Percentiles rank a stretch among this genome's conserved stretches.
Conservation (phyloP, 1,139 yeast genomes). For the Candida albicans region DNA sequence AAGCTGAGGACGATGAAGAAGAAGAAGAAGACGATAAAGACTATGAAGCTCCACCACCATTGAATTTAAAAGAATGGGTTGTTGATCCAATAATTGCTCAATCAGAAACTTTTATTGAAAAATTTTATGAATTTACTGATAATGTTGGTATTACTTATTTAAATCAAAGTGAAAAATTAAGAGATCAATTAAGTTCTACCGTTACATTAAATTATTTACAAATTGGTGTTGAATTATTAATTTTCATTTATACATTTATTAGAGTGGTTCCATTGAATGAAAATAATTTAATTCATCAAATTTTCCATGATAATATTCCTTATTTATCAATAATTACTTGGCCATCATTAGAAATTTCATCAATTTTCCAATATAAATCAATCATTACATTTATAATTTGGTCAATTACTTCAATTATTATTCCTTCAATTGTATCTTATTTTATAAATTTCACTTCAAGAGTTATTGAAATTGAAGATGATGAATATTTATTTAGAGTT, state of each 20-base stretch:
- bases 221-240: constrained; percentile 37
- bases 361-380: constrained; percentile 30
- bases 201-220: constrained; percentile 47
- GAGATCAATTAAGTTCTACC: constrained; percentile 51
- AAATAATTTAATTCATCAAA: constrained; percentile 39
- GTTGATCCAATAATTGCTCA: constrained; percentile 40
- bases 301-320: constrained; percentile 36
- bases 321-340: constrained; percentile 24
- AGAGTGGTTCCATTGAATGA: constrained; percentile 41
- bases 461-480: constrained; percentile 42
- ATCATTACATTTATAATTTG: constrained; percentile 40
- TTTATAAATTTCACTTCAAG: constrained; percentile 55
- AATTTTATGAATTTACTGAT: constrained; percentile 39
- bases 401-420: constrained; percentile 37
- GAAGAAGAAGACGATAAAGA: constrained; percentile 31
- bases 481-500: constrained; percentile 35
- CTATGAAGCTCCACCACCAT: constrained; percentile 42
- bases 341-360: constrained; percentile 38
- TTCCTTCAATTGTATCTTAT: constrained; percentile 51
- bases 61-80: constrained; percentile 38
- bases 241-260: constrained; percentile 36
- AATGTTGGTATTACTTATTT: constrained; percentile 40
- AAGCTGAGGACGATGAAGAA: constrained; percentile 26
- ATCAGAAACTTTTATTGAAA: constrained; percentile 28
- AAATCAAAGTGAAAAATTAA: constrained; percentile 44